Conservation (phyloP, 2,329 filamentous ascomycete genomes). For the Exophiala phaeomuriformis region DNA sequence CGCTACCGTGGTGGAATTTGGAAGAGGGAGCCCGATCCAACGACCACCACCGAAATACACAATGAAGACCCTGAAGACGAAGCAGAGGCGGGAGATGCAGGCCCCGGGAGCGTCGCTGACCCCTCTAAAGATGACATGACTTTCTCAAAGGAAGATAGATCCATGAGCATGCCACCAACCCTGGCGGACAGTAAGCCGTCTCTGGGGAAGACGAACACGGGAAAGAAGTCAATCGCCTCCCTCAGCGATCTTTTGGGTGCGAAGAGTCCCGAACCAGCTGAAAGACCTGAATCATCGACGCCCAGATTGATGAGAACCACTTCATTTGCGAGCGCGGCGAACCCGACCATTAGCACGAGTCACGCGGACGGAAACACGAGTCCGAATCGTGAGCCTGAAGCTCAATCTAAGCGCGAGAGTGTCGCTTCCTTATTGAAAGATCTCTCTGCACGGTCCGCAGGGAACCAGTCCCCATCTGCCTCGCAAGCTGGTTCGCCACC, state of each 20-base stretch:
- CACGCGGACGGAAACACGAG: conserved; percentile 56
- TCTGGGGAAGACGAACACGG: conserved; percentile 33
- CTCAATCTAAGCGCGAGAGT: conserved; percentile 53
- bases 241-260: conserved; percentile 20
- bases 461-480: conserved; percentile 47
- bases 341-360: conserved; percentile 61
- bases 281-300: conserved; percentile 23
- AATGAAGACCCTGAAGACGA: conserved; percentile 31
- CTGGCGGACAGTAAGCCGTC: conserved; percentile 34
- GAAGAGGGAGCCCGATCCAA: conserved; percentile 37
- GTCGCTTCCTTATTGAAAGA: conserved; percentile 57
- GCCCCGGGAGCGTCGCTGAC: conserved; percentile 21
- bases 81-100: conserved; percentile 20
- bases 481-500: conserved; percentile 42
- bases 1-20: conserved; percentile 80
- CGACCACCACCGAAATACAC: conserved; percentile 27
- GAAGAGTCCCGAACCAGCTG: conserved; percentile 27
- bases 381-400: conserved; percentile 49
- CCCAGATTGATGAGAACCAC: conserved; percentile 54
- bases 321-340: conserved; percentile 56
- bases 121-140: conserved; percentile 28
- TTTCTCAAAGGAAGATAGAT: conserved; percentile 29
- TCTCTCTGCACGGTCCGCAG: conserved; percentile 51
- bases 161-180: conserved; percentile 34
- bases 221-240: conserved; percentile 28